Percentiles rank a stretch among this genome's conserved stretches.
phyloP scores from a whole-genome alignment of 1,284 basidiomycete genomes.

The Microbotryomycetes sp. region DNA sequence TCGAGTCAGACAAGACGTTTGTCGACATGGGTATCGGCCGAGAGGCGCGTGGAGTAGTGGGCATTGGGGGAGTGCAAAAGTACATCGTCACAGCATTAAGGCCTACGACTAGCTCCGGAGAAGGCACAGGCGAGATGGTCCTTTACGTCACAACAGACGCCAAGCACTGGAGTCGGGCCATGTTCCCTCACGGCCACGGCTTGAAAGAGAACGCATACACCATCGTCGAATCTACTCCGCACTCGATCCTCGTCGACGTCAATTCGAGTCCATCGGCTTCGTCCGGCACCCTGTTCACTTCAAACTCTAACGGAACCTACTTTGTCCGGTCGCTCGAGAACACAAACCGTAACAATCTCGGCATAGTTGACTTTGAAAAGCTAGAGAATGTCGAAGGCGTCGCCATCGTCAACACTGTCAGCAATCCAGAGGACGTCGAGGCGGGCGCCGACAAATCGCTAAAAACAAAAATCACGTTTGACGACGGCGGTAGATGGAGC shows the following conservation, averaged over 20 bases:
- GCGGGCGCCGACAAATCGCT: conserved; percentile 61
- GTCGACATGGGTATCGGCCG: conserved; percentile 76
- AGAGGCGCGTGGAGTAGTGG: conserved; percentile 73
- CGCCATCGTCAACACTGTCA: conserved; percentile 78
- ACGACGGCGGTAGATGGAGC: conserved; percentile 84
- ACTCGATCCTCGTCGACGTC: conserved; percentile 91
- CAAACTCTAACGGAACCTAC: conserved; percentile 87
- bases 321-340: conserved; percentile 87
- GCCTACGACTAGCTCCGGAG: conserved; percentile 23
- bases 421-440: conserved; percentile 74
- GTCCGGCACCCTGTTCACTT: conserved; percentile 87
- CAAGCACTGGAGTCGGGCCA: conserved; percentile 68
- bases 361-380: conserved; percentile 90
- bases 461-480: conserved; percentile 74
- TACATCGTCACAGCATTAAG: conserved; percentile 81
- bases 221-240: conserved; percentile 83
- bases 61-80: conserved; percentile 81
- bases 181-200: conserved; percentile 76
- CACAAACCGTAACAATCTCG: conserved; percentile 78
- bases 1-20: conserved; percentile 52
- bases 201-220: conserved; percentile 89
- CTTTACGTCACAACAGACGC: conserved; percentile 79
- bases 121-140: conserved; percentile 57
- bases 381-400: conserved; percentile 89
- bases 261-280: conserved; percentile 62